These are phyloP conservation scores for Leccinellum luteum DNA, from an alignment of 768 basidiomycete genomes.

Conservation along the genomic window DNA sequence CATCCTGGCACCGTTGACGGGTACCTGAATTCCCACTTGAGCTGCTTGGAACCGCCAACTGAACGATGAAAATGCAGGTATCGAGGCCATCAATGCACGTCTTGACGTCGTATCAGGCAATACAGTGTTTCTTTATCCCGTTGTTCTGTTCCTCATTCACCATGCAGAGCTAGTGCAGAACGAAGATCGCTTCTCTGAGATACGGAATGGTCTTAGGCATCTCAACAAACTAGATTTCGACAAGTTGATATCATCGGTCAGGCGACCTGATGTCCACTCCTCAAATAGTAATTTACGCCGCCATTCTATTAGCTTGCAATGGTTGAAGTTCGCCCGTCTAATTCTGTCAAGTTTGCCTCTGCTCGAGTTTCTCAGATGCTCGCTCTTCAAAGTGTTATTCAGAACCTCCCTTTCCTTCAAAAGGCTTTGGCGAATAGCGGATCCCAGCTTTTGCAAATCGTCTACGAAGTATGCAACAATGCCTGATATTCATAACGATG, in stretches of 20 bases:
- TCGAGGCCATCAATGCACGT: slow-evolving; percentile 69
- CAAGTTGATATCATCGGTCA: slow-evolving; percentile 72
- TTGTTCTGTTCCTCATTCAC: slow-evolving; percentile 1
- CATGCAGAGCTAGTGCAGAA: slow-evolving; percentile 66
- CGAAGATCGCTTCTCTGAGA: slow-evolving; percentile 69
- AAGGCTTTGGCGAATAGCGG: slow-evolving; percentile 57
- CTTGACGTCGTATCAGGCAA: slow-evolving; percentile 85
- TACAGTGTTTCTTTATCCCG: background rate
- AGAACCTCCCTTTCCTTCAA: slow-evolving; percentile 59
- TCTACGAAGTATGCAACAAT: slow-evolving; percentile 48
- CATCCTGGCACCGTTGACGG: slow-evolving; percentile 77
- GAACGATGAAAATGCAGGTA: slow-evolving; percentile 1
- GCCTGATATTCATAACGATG: background rate
- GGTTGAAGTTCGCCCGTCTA: slow-evolving; percentile 54
- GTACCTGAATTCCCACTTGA: slow-evolving; percentile 34
- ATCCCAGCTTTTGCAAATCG: slow-evolving; percentile 59
- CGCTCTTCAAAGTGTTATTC: slow-evolving; percentile 68
- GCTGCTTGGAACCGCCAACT: background rate
- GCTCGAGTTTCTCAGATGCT: slow-evolving; percentile 77
- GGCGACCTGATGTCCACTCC: slow-evolving; percentile 4
- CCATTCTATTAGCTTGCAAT: slow-evolving; percentile 53
- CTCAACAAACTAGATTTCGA: slow-evolving; percentile 86
- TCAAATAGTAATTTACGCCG: background rate
- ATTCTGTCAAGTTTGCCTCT: slow-evolving; percentile 61
- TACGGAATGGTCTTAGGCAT: slow-evolving; percentile 65